Evolutionary conservation across 2,329 filamentous ascomycete genomes (phyloP).

Genomic region (Pseudogymnoascus sp.): DNA sequence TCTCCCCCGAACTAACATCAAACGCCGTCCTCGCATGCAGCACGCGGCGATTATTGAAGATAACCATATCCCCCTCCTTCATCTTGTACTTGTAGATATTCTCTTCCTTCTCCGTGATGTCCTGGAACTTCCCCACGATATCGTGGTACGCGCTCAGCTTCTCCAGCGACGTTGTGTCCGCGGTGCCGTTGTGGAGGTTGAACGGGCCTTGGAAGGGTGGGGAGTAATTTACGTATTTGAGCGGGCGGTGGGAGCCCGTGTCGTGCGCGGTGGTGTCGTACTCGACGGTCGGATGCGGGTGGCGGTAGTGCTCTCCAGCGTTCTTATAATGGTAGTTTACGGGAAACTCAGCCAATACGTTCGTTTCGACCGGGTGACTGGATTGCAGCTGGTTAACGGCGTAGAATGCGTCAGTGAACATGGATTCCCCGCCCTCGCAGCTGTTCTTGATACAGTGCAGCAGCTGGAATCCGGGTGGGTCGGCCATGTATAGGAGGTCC

Average conservation of each 20-base stretch:
- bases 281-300: conserved; percentile 48
- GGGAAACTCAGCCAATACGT: conserved; percentile 33
- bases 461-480: conserved; percentile 74
- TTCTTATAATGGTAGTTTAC: conserved; percentile 63
- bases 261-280: neutral
- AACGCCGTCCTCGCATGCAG: conserved; percentile 77
- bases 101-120: conserved; percentile 50
- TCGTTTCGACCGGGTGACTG: conserved; percentile 22
- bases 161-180: conserved; percentile 13
- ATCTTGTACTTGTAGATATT: conserved; percentile 65
- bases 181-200: conserved; percentile 21
- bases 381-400: conserved; percentile 41
- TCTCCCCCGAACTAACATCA: conserved; percentile 54
- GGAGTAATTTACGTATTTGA: conserved; percentile 53
- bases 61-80: conserved; percentile 73
- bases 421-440: conserved; percentile 69
- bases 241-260: neutral
- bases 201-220: conserved; percentile 68
- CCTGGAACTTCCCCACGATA: conserved; percentile 42
- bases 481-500: conserved; percentile 79
- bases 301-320: conserved; percentile 54
- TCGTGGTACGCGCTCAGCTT: conserved; percentile 16
- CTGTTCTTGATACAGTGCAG: conserved; percentile 83
- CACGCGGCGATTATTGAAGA: conserved; percentile 88
- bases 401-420: conserved; percentile 71